Conservation (phyloP, 495 filamentous ascomycete genomes). For the Hypoxylon subgilvum region DNA sequence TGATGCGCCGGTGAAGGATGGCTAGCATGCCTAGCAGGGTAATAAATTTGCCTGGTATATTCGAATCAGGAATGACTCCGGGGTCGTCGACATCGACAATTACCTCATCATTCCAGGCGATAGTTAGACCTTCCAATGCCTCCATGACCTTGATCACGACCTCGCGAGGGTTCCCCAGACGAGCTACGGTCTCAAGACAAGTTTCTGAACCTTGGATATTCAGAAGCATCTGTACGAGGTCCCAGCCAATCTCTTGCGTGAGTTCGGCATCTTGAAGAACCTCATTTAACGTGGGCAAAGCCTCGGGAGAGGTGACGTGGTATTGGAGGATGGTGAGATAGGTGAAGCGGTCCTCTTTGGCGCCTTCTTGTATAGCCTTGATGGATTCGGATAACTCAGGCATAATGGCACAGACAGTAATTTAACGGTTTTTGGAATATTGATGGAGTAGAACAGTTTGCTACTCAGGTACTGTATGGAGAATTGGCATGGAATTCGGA, state of each 20-base stretch:
- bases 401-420: conserved; percentile 17
- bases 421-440: not conserved
- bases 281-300: conserved; percentile 76
- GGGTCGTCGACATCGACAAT: conserved; percentile 45
- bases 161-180: conserved; percentile 88
- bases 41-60: conserved; percentile 66
- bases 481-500: no score
- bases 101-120: conserved; percentile 58
- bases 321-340: conserved; percentile 89
- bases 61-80: conserved; percentile 26
- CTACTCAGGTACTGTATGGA: not conserved
- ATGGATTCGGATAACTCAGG: conserved; percentile 39
- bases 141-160: conserved; percentile 90
- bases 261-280: conserved; percentile 83
- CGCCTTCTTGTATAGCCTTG: conserved; percentile 37
- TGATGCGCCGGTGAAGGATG: conserved; percentile 84
- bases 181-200: conserved; percentile 77
- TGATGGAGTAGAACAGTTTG: not conserved
- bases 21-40: conserved; percentile 79
- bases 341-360: conserved; percentile 72
- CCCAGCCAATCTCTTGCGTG: conserved; percentile 94
- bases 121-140: conserved; percentile 62
- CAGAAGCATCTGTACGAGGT: conserved; percentile 84
- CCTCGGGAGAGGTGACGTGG: conserved; percentile 71
- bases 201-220: conserved; percentile 73